These are phyloP conservation scores for Amoeboaphelidium protococcarum DNA, from an alignment of 371 early-diverging fungal species.

Conservation along the genomic window DNA sequence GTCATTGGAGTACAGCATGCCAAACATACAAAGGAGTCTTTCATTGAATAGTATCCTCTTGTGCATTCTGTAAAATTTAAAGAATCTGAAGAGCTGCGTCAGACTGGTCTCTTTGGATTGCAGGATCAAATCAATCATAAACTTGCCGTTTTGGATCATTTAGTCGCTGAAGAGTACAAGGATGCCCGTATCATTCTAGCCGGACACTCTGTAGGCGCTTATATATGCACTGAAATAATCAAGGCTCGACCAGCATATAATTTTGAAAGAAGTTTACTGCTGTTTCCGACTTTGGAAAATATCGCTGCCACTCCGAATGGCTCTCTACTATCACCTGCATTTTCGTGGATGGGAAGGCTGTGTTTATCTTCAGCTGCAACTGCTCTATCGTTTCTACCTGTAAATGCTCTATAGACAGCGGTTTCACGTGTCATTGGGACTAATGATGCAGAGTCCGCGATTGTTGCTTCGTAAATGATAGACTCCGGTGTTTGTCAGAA, in stretches of 20 bases:
- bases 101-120: constrained; percentile 7
- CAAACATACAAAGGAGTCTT: background rate
- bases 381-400: constrained; percentile 14
- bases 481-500: constrained; percentile 26
- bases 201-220: constrained; percentile 39
- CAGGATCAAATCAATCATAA: constrained; percentile 37
- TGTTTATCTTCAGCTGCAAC: constrained; percentile 12
- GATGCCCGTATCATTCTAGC: constrained; percentile 26
- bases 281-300: constrained; percentile 49
- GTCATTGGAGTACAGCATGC: constrained; percentile 21
- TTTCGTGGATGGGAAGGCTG: constrained; percentile 13
- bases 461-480: constrained; percentile 32
- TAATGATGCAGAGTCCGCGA: constrained; percentile 14
- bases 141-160: constrained; percentile 24
- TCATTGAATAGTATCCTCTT: background rate
- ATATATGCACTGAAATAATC: constrained; percentile 17
- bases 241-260: constrained; percentile 23
- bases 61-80: background rate
- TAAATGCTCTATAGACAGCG: constrained; percentile 11
- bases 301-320: constrained; percentile 51
- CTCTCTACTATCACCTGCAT: constrained; percentile 13
- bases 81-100: constrained; percentile 1
- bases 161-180: constrained; percentile 16
- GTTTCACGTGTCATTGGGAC: constrained; percentile 15
- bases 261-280: constrained; percentile 27